These are phyloP conservation scores for Lasiosphaeria miniovina DNA, from an alignment of 495 filamentous ascomycete genomes.

Conservation along the genomic window DNA sequence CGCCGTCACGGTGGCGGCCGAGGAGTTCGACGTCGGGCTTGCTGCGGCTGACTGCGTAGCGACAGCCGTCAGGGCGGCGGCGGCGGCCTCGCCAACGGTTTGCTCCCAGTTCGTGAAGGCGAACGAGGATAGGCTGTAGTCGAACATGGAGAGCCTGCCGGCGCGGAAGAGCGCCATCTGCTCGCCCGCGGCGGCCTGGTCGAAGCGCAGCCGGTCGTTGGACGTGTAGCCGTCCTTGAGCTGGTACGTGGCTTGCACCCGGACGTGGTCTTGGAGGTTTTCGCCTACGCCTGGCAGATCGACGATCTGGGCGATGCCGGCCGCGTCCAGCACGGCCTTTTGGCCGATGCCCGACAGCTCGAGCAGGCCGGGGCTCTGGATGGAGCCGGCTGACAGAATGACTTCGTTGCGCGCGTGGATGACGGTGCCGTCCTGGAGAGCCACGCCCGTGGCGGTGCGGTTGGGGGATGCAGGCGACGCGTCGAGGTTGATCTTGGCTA, in stretches of 20 bases:
- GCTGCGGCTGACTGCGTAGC: slow-evolving; percentile 4
- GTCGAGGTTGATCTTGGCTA: slow-evolving; percentile 22
- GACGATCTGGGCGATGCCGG: slow-evolving; percentile 36
- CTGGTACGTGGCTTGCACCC: slow-evolving; percentile 26
- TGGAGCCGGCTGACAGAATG: slow-evolving; percentile 52
- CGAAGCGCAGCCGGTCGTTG: slow-evolving; percentile 37
- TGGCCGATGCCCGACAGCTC: slow-evolving; percentile 57
- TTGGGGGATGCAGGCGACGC: background rate
- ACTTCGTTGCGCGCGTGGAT: slow-evolving; percentile 48
- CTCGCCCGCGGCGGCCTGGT: slow-evolving; percentile 48
- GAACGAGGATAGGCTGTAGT: slow-evolving; percentile 23
- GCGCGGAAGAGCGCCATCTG: slow-evolving; percentile 23
- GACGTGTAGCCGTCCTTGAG: slow-evolving; percentile 15
- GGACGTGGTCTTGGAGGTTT: slow-evolving; percentile 50
- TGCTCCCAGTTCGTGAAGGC: slow-evolving; percentile 23
- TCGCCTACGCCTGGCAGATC: slow-evolving; percentile 51
- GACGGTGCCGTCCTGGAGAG: slow-evolving; percentile 23
- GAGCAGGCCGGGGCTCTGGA: slow-evolving; percentile 50
- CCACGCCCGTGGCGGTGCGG: slow-evolving; percentile 26
- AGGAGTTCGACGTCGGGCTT: slow-evolving; percentile 1
- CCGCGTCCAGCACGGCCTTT: slow-evolving; percentile 29
- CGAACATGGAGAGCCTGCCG: slow-evolving; percentile 32
- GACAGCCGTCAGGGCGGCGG: slow-evolving; percentile 8
- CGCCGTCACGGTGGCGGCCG: slow-evolving; percentile 6
- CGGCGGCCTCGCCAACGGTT: background rate